A percentile compares a stretch with the other conserved stretches of the same genome.
These are phyloP conservation scores for Paradendryphiella salina DNA, from an alignment of 2,329 filamentous ascomycete genomes.

Conservation along the genomic window DNA sequence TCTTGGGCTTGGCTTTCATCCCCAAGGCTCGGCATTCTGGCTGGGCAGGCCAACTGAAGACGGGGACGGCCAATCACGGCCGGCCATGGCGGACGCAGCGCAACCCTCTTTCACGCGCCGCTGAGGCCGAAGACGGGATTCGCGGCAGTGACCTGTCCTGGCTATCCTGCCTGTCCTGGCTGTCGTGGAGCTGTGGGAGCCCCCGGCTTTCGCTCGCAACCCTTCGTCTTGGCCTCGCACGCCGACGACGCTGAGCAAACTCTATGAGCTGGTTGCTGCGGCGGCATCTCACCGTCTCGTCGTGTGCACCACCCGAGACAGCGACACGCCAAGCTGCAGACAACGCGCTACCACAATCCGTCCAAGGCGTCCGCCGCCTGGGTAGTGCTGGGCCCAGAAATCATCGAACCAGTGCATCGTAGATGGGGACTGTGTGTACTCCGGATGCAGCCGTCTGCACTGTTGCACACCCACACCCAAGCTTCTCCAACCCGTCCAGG, in stretches of 20 bases:
- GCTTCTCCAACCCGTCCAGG: constrained; percentile 1
- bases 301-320: not conserved
- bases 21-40: constrained; percentile 34
- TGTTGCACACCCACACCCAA: constrained; percentile 1
- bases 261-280: not conserved
- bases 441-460: constrained; percentile 9
- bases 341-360: constrained; percentile 20
- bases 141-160: constrained; percentile 25
- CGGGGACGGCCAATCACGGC: constrained; percentile 30
- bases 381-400: constrained; percentile 10
- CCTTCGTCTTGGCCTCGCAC: constrained; percentile 7
- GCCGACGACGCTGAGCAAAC: constrained; percentile 11
- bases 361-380: constrained; percentile 24
- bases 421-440: constrained; percentile 4
- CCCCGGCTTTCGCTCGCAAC: too few species aligned
- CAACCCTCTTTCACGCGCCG: constrained; percentile 15
- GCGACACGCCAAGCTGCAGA: constrained; percentile 5
- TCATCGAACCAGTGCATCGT: constrained; percentile 8
- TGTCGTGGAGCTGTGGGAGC: too few species aligned
- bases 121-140: constrained; percentile 34
- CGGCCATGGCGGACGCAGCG: constrained; percentile 4
- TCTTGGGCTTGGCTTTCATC: constrained; percentile 39
- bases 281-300: not conserved
- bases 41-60: constrained; percentile 23
- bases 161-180: not conserved